These are phyloP conservation scores for Orbilia blumenaviensis DNA, from an alignment of 2,329 filamentous ascomycete species.

Conservation along the genomic window DNA sequence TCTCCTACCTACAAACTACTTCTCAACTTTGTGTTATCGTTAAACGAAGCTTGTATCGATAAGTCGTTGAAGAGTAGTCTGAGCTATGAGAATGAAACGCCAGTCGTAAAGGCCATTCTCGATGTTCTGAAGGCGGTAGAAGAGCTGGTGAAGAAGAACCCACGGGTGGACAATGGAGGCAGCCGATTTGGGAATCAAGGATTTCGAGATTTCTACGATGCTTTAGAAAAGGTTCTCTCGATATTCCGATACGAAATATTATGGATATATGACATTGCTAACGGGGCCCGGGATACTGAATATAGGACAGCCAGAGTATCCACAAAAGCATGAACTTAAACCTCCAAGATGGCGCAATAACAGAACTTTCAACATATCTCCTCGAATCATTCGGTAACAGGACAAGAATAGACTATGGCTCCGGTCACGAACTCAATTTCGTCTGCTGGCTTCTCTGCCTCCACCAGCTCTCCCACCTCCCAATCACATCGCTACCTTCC, in stretches of 20 bases:
- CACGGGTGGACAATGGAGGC: constrained; percentile 84
- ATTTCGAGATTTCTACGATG: constrained; percentile 83
- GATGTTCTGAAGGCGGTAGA: constrained; percentile 76
- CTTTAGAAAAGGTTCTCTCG: constrained; percentile 69
- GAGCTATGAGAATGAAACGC: constrained; percentile 70
- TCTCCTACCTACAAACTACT: constrained; percentile 81
- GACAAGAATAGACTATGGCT: constrained; percentile 91
- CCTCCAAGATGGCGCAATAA: constrained; percentile 65
- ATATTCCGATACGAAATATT: too few relatives aligned
- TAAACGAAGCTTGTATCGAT: constrained; percentile 82
- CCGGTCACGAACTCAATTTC: constrained; percentile 97
- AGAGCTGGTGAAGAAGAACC: constrained; percentile 72
- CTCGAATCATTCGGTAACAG: constrained; percentile 85
- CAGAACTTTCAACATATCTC: constrained; percentile 82
- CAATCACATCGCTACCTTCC: constrained; percentile 73
- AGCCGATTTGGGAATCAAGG: constrained; percentile 94
- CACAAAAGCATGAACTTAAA: constrained; percentile 48
- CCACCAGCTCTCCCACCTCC: constrained; percentile 76
- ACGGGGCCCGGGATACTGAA: constrained; percentile 53
- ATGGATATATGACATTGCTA: too few relatives aligned
- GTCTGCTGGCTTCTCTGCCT: constrained; percentile 95
- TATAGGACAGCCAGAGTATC: constrained; percentile 20
- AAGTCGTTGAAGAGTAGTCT: constrained; percentile 65
- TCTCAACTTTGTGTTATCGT: constrained; percentile 82
- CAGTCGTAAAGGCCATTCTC: constrained; percentile 72